Conservation (phyloP, 441 rosid species). For the California macrophylla region DNA sequence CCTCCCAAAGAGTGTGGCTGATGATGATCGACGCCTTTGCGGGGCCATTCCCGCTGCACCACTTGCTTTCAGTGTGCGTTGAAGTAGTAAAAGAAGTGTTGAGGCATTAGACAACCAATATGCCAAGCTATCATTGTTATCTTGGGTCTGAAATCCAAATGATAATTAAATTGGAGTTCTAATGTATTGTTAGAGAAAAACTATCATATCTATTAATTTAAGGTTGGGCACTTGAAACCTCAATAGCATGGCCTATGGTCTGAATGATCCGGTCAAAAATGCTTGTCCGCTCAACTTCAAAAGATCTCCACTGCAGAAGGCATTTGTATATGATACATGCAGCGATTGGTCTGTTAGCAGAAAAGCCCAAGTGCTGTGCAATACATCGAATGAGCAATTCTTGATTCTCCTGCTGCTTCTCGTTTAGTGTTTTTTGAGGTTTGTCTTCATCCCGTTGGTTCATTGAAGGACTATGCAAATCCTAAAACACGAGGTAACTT, state of each 20-base stretch:
- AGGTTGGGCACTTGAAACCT: slow-evolving; percentile 43
- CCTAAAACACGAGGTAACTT: slow-evolving; percentile 30
- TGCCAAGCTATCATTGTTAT: slow-evolving; percentile 79
- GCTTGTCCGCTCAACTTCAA: slow-evolving; percentile 92
- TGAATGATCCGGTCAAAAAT: slow-evolving; percentile 94
- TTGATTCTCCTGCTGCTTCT: slow-evolving; percentile 96
- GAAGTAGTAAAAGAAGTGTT: slow-evolving; percentile 86
- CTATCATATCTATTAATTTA: background rate
- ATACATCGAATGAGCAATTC: slow-evolving; percentile 91
- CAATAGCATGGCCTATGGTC: slow-evolving; percentile 88
- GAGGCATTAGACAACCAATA: slow-evolving; percentile 98
- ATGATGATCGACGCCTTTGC: slow-evolving; percentile 93
- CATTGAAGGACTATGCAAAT: slow-evolving; percentile 62
- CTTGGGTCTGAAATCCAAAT: slow-evolving; percentile 59
- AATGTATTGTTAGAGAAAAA: slow-evolving; percentile 9
- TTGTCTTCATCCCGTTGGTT: slow-evolving; percentile 80
- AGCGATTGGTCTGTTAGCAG: slow-evolving; percentile 75
- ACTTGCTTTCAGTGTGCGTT: slow-evolving; percentile 89
- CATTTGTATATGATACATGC: slow-evolving; percentile 96
- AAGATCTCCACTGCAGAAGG: slow-evolving; percentile 94
- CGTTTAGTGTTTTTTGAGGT: slow-evolving; percentile 88
- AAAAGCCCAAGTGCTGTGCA: slow-evolving; percentile 77
- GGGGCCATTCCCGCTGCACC: slow-evolving; percentile 99
- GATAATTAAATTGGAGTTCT: slow-evolving; percentile 18
- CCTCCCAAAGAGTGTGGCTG: slow-evolving; percentile 94